Percentiles rank a stretch among this genome's conserved stretches.
Evolutionary conservation across 2,329 filamentous ascomycete genomes (phyloP).

Genomic region (Sordariomycetes sp.): DNA sequence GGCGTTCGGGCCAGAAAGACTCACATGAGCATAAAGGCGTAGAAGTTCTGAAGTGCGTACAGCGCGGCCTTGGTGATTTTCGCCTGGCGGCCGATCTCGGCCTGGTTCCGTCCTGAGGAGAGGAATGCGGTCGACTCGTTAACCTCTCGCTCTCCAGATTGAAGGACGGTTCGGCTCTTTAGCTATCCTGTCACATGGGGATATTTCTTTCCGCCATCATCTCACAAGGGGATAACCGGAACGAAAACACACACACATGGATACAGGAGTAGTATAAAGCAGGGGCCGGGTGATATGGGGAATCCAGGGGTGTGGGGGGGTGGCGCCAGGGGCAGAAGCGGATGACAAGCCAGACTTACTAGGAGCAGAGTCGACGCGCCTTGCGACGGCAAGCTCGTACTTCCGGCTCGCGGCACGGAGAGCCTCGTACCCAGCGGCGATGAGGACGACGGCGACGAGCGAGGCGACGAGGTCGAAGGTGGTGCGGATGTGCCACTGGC

Average conservation of each 20-base stretch:
- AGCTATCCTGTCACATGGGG: not conserved
- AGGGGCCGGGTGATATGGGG: not conserved
- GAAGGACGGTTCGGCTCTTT: not conserved
- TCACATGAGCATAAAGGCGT: constrained; percentile 99
- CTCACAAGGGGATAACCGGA: not conserved
- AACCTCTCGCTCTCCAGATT: constrained; percentile 26
- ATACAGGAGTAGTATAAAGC: not conserved
- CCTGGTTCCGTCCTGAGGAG: constrained; percentile 63
- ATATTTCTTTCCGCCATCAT: not conserved
- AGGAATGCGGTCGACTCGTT: constrained; percentile 54
- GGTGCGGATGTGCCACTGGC: constrained; percentile 75
- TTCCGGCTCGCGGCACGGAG: constrained; percentile 65
- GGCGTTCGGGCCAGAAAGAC: constrained; percentile 25
- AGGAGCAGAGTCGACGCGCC: constrained; percentile 34
- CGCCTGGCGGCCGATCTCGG: constrained; percentile 51
- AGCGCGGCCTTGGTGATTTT: constrained; percentile 72
- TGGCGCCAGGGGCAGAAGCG: not conserved
- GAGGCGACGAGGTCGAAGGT: constrained; percentile 69
- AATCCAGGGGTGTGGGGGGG: not conserved
- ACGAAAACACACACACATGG: not conserved
- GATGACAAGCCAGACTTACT: constrained; percentile 35
- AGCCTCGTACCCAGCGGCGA: constrained; percentile 89
- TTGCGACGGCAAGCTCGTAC: constrained; percentile 56
- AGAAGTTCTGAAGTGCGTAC: constrained; percentile 93
- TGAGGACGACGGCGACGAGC: constrained; percentile 67